Evolutionary conservation across 768 basidiomycete species (phyloP).

Genomic region (Lactifluus piperatus): DNA sequence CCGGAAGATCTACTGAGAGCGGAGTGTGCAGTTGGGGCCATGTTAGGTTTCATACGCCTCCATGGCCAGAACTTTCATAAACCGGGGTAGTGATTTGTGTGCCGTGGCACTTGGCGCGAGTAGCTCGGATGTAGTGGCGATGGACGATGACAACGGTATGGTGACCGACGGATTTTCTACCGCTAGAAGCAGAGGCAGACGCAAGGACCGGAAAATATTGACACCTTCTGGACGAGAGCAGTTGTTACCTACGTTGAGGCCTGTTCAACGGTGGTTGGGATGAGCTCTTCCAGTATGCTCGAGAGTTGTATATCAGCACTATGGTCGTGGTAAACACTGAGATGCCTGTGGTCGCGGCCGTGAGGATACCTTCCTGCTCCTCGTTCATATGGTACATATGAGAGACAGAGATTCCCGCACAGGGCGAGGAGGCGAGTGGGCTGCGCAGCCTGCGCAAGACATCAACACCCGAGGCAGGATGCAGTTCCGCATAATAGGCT

Average conservation of each 20-base stretch:
- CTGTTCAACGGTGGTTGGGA: not conserved
- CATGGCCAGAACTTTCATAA: too few relatives aligned
- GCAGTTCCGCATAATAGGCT: not conserved
- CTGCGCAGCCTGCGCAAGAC: not conserved
- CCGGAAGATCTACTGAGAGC: not conserved
- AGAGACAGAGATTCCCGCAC: not conserved
- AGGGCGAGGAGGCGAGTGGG: not conserved
- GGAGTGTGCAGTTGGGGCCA: too few relatives aligned
- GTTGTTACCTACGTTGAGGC: not conserved
- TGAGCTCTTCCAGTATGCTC: not conserved
- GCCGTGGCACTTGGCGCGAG: not conserved
- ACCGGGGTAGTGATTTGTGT: not conserved
- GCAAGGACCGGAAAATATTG: too few relatives aligned
- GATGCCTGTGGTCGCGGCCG: not conserved
- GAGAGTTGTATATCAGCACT: not conserved
- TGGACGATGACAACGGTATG: not conserved
- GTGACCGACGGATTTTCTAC: not conserved
- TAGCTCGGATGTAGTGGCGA: not conserved
- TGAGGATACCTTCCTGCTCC: not conserved
- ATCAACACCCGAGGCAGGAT: not conserved
- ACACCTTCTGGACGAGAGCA: not conserved
- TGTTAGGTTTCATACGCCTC: too few relatives aligned
- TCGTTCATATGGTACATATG: not conserved
- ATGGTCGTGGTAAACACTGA: not conserved
- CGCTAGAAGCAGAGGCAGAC: not conserved